Base-by-base conservation (phyloP, 805 yeast species). In the Brettanomyces bruxellensis region DNA sequence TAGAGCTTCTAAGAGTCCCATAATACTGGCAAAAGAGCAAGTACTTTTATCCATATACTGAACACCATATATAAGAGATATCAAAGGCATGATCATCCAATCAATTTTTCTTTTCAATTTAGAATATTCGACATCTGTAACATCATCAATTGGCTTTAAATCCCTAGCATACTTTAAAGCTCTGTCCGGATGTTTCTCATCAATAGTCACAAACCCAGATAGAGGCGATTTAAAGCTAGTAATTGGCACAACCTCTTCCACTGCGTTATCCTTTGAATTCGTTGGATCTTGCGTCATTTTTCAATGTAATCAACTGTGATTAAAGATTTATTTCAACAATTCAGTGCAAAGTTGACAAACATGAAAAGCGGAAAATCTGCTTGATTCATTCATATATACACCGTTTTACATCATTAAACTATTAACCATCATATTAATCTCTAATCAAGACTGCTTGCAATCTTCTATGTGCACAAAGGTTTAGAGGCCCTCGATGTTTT, bases 11-110 rank as follows among this genome's bases (percentile, higher is more conserved):
- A 64, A 62, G 35, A 75, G 50, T 8, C 78, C 78, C 51, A 71
- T 64, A 40, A 75, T 62, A 5, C 77, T 68, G 4, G 78, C 77
- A 51, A 68, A 70, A 12, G 71, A 60, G 25, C 65, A 60, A 11
- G 74, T 61, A 18, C 63, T 59, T 50, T 74, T 74, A 54, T 73
- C 78, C 60, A 73, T 52, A 5, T 59, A 47, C 47, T 60, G 64
- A 12, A 53, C 47, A 46, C 18, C 25, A 9, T 9, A 8, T 11
- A 36, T 8, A 7, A 18, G 36, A 45, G 57, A 52, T n/a, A 65
- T 46, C 11, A 65, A 44, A 28, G 66, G 69, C 49, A 70, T 49
- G 49, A 69, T 48, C 42, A 62, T 55, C 44, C 43, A 46, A 53
- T 70, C 73, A 22, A 69, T 50, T 50, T 65, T 69, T 43, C 67